These are phyloP conservation scores for Cladosporium sp. DNA, from an alignment of 2,329 filamentous ascomycete species.

Conservation along the genomic window DNA sequence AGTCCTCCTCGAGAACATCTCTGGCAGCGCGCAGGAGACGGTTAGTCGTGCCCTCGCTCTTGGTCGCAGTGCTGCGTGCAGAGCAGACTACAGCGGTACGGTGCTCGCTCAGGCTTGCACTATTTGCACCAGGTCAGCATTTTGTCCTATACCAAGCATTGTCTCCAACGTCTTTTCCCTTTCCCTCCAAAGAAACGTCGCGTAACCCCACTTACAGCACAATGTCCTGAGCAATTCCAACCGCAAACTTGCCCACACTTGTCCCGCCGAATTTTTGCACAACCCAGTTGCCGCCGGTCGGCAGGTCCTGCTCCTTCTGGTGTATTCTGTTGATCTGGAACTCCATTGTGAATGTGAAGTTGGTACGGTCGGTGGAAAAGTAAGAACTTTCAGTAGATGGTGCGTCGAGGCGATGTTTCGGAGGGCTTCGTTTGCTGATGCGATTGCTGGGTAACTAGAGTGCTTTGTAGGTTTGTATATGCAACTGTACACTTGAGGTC, in stretches of 20 bases:
- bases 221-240: constrained; percentile 56
- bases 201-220: constrained; percentile 45
- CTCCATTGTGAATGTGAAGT: constrained; percentile 12
- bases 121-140: constrained; percentile 21
- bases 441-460: not conserved
- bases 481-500: not conserved
- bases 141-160: not conserved
- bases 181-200: not conserved
- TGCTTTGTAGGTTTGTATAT: not conserved
- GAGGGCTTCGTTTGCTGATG: not conserved
- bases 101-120: constrained; percentile 56
- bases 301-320: constrained; percentile 44
- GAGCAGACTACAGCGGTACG: constrained; percentile 93
- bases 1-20: constrained; percentile 39
- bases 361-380: not conserved
- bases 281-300: constrained; percentile 61
- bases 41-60: constrained; percentile 92
- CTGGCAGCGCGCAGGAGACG: constrained; percentile 52
- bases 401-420: not conserved
- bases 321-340: constrained; percentile 32
- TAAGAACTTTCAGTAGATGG: not conserved
- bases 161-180: not conserved
- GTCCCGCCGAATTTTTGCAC: constrained; percentile 96
- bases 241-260: constrained; percentile 88
- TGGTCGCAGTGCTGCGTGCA: constrained; percentile 88